phyloP scores from a whole-genome alignment of 2,329 filamentous ascomycete genomes.

The Alternaria panax region DNA sequence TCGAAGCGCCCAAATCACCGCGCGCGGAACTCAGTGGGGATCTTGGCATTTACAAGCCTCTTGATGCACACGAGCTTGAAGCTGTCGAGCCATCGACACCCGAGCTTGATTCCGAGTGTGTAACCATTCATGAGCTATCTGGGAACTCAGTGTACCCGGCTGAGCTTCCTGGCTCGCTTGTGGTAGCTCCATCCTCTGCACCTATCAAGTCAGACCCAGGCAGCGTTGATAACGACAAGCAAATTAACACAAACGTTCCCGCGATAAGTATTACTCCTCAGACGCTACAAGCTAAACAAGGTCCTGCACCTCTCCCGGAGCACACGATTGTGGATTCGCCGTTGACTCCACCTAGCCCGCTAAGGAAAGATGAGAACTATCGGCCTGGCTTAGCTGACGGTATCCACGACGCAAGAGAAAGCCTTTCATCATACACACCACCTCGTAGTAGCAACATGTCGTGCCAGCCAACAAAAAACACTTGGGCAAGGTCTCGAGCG shows the following conservation, averaged over 20 bases:
- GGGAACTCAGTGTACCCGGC: conserved; percentile 37
- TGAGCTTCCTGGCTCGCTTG: conserved; percentile 33
- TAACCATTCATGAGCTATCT: conserved; percentile 33
- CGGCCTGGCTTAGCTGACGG: conserved; percentile 2
- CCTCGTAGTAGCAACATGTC: conserved; percentile 5
- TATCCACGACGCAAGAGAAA: not conserved
- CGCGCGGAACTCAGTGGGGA: conserved; percentile 39
- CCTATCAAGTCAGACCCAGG: not conserved
- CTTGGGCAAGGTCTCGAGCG: conserved; percentile 24
- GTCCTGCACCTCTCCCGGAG: conserved; percentile 57
- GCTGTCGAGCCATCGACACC: conserved; percentile 13
- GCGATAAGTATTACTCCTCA: conserved; percentile 43
- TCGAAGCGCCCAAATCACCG: conserved; percentile 22
- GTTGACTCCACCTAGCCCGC: conserved; percentile 26
- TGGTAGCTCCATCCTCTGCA: not conserved
- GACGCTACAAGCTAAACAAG: conserved; percentile 46
- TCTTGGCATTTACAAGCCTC: conserved; percentile 24
- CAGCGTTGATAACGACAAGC: not conserved
- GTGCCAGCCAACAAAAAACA: not conserved
- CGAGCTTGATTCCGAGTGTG: conserved; percentile 35
- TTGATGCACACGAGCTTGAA: conserved; percentile 39
- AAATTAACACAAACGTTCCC: conserved; percentile 7
- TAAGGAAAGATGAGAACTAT: conserved; percentile 12
- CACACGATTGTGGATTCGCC: conserved; percentile 40
- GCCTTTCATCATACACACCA: conserved; percentile 26